Evolutionary conservation across 495 filamentous ascomycete species (phyloP).

Genomic region (Sporormia fimetaria): DNA sequence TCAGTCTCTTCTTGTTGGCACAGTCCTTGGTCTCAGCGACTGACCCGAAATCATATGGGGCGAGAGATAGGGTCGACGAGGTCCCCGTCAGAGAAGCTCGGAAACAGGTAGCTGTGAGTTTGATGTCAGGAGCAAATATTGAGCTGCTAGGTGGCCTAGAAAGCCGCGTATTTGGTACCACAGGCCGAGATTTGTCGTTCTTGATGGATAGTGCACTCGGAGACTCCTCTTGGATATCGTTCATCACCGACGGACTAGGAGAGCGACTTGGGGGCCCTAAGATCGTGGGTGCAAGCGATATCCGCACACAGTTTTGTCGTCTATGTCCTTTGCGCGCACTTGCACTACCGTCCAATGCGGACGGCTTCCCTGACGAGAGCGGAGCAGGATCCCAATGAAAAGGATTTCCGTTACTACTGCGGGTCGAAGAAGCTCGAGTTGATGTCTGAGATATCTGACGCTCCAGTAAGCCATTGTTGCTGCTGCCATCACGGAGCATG

Average conservation of each 20-base stretch:
- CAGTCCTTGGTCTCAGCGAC: too few relatives aligned
- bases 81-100: conserved; percentile 26
- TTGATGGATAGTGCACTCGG: conserved; percentile 5
- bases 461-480: conserved; percentile 4
- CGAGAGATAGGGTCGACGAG: conserved; percentile 27
- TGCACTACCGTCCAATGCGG: conserved; percentile 22
- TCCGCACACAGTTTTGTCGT: conserved; percentile 22
- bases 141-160: conserved; percentile 22
- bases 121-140: conserved; percentile 22
- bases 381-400: conserved; percentile 24
- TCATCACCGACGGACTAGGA: conserved; percentile 26
- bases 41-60: too few relatives aligned
- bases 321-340: conserved; percentile 21
- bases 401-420: conserved; percentile 24
- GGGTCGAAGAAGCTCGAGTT: conserved; percentile 20
- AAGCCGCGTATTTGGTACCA: conserved; percentile 15
- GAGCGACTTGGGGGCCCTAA: conserved; percentile 26
- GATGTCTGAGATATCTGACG: conserved; percentile 21
- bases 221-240: conserved; percentile 28
- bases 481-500: conserved; percentile 1
- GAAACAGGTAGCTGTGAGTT: conserved; percentile 20
- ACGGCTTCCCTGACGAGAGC: conserved; percentile 17
- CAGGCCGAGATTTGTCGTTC: conserved; percentile 7
- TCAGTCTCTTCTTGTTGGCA: conserved; percentile 1
- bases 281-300: conserved; percentile 28